Percentiles rank a stretch among this genome's conserved stretches.
These are phyloP conservation scores for Zymoseptoria crescenta DNA, from an alignment of 2,329 filamentous ascomycete genomes.

Conservation along the genomic window DNA sequence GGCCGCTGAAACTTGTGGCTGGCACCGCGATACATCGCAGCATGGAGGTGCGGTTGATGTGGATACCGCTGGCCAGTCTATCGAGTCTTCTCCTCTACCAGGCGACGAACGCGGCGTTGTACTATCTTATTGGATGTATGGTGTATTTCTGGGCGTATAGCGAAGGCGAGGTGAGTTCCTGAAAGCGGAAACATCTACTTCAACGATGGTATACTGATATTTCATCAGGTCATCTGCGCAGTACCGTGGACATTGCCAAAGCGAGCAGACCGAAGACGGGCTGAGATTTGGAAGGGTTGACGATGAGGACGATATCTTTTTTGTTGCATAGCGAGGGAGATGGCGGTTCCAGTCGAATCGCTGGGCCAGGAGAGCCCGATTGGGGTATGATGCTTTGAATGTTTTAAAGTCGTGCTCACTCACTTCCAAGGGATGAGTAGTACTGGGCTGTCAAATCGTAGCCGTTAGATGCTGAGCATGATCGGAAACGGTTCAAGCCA, in stretches of 20 bases:
- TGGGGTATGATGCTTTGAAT: not conserved
- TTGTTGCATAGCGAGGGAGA: slow-evolving; percentile 16
- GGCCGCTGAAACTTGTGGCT: slow-evolving; percentile 72
- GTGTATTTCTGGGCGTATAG: slow-evolving; percentile 97
- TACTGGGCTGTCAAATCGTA: not conserved
- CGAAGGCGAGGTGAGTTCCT: slow-evolving; percentile 75
- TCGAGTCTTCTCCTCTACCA: slow-evolving; percentile 78
- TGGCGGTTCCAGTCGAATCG: not conserved
- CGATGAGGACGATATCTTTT: slow-evolving; percentile 14
- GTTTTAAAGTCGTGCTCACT: not conserved
- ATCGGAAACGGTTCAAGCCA: not conserved
- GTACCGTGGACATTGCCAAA: slow-evolving; percentile 45
- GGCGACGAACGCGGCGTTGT: slow-evolving; percentile 82
- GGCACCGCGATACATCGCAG: slow-evolving; percentile 74
- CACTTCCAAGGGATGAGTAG: not conserved
- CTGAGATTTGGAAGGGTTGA: slow-evolving; percentile 18
- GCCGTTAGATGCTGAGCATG: not conserved
- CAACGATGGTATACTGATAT: slow-evolving; percentile 1
- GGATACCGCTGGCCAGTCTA: slow-evolving; percentile 72
- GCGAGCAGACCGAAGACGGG: slow-evolving; percentile 24
- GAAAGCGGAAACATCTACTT: not conserved
- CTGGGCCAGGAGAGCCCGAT: slow-evolving; percentile 1
- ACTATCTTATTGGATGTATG: slow-evolving; percentile 76
- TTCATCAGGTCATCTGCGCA: slow-evolving; percentile 38
- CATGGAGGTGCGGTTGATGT: slow-evolving; percentile 74